Conservation (phyloP, 352 stramenopile species). For the Chrysophaeum taylorii region DNA sequence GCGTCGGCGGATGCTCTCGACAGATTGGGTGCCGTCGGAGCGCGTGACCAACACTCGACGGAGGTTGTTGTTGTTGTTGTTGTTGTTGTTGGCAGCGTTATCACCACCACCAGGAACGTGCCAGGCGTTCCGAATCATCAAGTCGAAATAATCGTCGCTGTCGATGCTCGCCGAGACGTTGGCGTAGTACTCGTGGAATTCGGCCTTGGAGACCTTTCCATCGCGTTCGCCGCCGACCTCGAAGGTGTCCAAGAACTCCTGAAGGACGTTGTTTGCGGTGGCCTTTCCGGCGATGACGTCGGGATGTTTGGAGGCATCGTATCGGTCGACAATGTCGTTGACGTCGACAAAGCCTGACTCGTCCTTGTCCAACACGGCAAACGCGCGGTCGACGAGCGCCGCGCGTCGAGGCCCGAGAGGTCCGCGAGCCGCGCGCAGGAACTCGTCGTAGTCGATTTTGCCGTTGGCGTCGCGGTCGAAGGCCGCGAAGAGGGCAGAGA, state of each 20-base stretch:
- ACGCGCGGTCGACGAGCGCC: constrained; percentile 57
- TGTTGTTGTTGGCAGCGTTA: not conserved
- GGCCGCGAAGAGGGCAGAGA: constrained; percentile 50
- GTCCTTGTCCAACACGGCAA: constrained; percentile 59
- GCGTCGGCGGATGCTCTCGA: too few species aligned
- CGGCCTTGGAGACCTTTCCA: constrained; percentile 38
- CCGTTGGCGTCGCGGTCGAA: constrained; percentile 71
- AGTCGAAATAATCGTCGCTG: constrained; percentile 56
- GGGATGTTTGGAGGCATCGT: constrained; percentile 62
- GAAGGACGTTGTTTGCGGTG: constrained; percentile 49
- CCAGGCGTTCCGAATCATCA: constrained; percentile 35
- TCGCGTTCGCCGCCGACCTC: constrained; percentile 34
- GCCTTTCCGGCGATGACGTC: constrained; percentile 57
- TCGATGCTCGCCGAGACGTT: constrained; percentile 63
- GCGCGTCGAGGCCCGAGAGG: constrained; percentile 56
- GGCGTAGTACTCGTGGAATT: constrained; percentile 39
- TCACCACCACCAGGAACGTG: constrained; percentile 24
- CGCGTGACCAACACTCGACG: constrained; percentile 28
- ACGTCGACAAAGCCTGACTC: constrained; percentile 44
- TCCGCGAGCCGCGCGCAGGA: constrained; percentile 62
- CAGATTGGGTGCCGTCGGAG: constrained; percentile 31
- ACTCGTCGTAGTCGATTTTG: constrained; percentile 64
- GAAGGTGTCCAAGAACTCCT: constrained; percentile 49
- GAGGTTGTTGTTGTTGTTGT: constrained; percentile 21
- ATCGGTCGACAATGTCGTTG: constrained; percentile 52